Percentiles rank a stretch among this genome's conserved stretches.
phyloP scores from a whole-genome alignment of 192 early-diverging fungal species.

The Polychytrium aggregatum region DNA sequence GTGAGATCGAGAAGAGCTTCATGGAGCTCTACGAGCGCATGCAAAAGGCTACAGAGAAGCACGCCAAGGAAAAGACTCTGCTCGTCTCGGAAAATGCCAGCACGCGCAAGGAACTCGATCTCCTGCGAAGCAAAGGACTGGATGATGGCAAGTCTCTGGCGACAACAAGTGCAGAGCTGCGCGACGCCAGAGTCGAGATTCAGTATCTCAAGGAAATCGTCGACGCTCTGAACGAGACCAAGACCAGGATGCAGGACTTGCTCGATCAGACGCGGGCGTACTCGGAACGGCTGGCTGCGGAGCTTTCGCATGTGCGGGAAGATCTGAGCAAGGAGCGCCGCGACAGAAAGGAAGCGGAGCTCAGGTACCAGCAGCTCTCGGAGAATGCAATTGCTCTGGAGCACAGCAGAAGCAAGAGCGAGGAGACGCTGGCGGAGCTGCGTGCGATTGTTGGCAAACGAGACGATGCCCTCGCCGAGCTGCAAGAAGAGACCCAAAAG shows the following conservation, averaged over 20 bases:
- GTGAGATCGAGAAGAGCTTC: background rate
- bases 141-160: background rate
- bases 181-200: constrained; percentile 12
- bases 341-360: too few species aligned
- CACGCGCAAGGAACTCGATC: background rate
- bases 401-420: too few species aligned
- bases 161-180: constrained; percentile 1
- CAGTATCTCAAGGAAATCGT: constrained; percentile 13
- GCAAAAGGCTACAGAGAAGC: constrained; percentile 1
- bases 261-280: constrained; percentile 12
- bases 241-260: constrained; percentile 13
- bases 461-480: too few species aligned
- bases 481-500: too few species aligned
- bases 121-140: background rate
- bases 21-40: constrained; percentile 4
- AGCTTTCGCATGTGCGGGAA: too few species aligned
- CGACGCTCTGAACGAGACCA: constrained; percentile 8
- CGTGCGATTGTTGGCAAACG: too few species aligned
- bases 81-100: background rate
- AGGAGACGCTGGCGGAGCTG: too few species aligned
- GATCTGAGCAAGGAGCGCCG: too few species aligned
- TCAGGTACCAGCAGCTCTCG: too few species aligned
- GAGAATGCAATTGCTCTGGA: too few species aligned
- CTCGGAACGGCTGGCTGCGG: constrained; percentile 2
- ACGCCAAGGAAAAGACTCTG: constrained; percentile 3